Evolutionary conservation across 495 filamentous ascomycete genomes (phyloP), one percentile per base, ranked within the genome.

Genomic region (Trichodelitschia bisporula): DNA sequence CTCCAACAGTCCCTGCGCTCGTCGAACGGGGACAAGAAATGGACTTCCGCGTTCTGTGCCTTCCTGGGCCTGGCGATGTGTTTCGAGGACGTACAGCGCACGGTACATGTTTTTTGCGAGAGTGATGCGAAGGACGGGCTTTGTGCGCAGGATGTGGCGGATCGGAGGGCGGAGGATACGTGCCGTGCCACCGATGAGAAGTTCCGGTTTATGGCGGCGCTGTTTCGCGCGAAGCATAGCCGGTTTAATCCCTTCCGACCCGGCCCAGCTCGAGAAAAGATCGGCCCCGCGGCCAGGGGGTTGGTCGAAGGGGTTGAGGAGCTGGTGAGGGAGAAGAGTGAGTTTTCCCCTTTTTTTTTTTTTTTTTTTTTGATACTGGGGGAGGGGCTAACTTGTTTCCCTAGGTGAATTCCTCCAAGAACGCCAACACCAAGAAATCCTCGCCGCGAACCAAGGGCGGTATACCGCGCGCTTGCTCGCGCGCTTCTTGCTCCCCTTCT

Each of bases 151-250:
- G 16, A 29, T 15, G 46, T 42, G 9, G 32, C 34, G 28, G 33
- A 40, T 13, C 32, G 35, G 21, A 31, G 33, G 19, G 36, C 31
- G 8, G 42, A 48, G 16, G 37, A 34, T 10, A 32, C 41, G 10
- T 49, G 46, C 25, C 16, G 30, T 15, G 41, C 43, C 5, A 51
- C 51, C 12, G 50, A 54, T 27, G 38, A 32, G 11, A 31, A 39
- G 10, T 51, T 48, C 35, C 18, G 33, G 3, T 46, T 51, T 33
- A 32, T 54, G 20, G 35, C 30, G 15, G 34, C 31, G 12, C 38
- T 54, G 16, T 54, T 54, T 39, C 34, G 41, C 18, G 43, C 37
- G 35, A 54, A 54, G 37, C 42, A 46, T 29, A 36, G 41, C 21
- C 43, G 35, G 27, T 47, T 39, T 41, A 44, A 42, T 19, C 35